Conservation (phyloP, 768 basidiomycete species). For the Panaeolus papilionaceus region DNA sequence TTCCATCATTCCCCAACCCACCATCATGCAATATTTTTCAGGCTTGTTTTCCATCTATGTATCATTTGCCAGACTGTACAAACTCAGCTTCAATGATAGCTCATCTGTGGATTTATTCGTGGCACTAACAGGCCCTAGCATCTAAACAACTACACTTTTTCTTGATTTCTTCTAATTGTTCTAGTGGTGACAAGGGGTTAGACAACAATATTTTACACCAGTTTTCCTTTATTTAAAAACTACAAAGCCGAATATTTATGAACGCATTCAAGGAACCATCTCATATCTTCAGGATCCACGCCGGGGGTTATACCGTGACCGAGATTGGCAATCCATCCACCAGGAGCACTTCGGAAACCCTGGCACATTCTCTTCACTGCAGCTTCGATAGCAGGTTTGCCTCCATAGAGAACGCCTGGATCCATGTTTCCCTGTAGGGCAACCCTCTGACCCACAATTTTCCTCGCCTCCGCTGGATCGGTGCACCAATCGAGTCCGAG, state of each 20-base stretch:
- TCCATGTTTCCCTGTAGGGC: constrained; percentile 95
- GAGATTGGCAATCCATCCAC: constrained; percentile 96
- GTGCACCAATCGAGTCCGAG: constrained; percentile 93
- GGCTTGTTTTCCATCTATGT: constrained; percentile 27
- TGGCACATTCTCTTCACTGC: constrained; percentile 85
- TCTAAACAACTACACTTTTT: constrained; percentile 1
- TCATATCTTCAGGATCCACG: constrained; percentile 92
- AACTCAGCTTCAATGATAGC: constrained; percentile 14
- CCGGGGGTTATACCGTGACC: constrained; percentile 98
- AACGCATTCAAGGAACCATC: constrained; percentile 90
- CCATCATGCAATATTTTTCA: constrained; percentile 33
- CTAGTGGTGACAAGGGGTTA: background rate
- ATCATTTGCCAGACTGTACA: constrained; percentile 17
- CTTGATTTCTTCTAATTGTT: constrained; percentile 16
- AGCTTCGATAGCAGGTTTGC: constrained; percentile 82
- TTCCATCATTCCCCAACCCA: constrained; percentile 41
- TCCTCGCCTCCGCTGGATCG: constrained; percentile 74
- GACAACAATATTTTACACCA: constrained; percentile 9
- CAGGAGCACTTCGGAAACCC: constrained; percentile 68
- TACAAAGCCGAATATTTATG: constrained; percentile 72
- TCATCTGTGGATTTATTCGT: constrained; percentile 14
- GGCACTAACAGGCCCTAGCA: background rate
- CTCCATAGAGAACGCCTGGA: constrained; percentile 86
- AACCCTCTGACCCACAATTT: constrained; percentile 63
- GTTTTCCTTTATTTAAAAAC: constrained; percentile 4